Conservation (phyloP, 306 rosid species). For the Elaeagnus macrophylla region DNA sequence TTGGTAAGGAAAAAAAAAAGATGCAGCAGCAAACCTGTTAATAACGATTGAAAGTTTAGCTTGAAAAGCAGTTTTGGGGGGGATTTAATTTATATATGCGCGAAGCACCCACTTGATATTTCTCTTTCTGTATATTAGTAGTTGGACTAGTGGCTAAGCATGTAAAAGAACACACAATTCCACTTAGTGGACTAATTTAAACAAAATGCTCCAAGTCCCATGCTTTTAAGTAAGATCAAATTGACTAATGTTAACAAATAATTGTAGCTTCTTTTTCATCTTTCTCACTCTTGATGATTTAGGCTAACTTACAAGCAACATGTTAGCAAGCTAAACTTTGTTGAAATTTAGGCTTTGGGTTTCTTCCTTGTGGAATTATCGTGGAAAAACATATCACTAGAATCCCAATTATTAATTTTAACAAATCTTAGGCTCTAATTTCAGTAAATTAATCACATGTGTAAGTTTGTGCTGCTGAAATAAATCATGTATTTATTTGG, state of each 20-base stretch:
- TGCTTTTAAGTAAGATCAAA: slow-evolving; percentile 30
- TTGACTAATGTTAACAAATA: slow-evolving; percentile 28
- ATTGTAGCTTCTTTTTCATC: background rate
- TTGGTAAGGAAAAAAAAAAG: too few species aligned
- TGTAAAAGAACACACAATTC: slow-evolving; percentile 18
- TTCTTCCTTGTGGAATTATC: slow-evolving; percentile 23
- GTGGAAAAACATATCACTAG: slow-evolving; percentile 40
- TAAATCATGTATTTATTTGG: background rate
- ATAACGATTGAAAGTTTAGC: too few species aligned
- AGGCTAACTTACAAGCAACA: slow-evolving; percentile 23
- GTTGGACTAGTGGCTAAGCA: slow-evolving; percentile 20
- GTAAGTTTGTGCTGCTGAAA: background rate
- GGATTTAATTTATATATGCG: background rate
- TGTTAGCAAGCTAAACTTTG: slow-evolving; percentile 16
- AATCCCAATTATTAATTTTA: background rate
- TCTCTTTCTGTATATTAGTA: background rate
- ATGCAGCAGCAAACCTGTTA: too few species aligned
- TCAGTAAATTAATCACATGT: background rate
- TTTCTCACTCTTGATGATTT: slow-evolving; percentile 1
- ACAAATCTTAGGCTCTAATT: background rate
- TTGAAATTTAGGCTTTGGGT: slow-evolving; percentile 15
- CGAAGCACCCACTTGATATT: too few species aligned
- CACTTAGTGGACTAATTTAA: slow-evolving; percentile 25
- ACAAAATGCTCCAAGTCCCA: slow-evolving; percentile 31
- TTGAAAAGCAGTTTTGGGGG: too few species aligned